phyloP scores from a whole-genome alignment of 1,139 yeast genomes.

The Pneumocystis jirovecii region DNA sequence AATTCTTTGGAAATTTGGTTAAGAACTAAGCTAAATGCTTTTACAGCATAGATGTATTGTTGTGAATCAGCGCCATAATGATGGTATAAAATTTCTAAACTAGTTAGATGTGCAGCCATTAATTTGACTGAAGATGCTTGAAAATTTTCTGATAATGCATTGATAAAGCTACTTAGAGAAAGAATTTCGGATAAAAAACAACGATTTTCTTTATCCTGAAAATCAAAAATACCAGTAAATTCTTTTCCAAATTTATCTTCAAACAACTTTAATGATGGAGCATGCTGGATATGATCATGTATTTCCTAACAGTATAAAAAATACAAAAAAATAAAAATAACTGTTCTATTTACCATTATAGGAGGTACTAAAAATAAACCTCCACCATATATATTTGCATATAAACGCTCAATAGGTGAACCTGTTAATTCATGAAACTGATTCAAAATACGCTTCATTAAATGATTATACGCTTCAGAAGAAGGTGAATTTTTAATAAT shows the following conservation, averaged over 20 bases:
- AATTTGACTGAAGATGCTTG: background rate
- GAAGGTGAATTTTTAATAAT: constrained; percentile 9
- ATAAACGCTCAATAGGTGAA: constrained; percentile 5
- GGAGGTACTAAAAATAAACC: constrained; percentile 9
- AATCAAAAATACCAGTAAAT: constrained; percentile 6
- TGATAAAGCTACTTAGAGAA: constrained; percentile 9
- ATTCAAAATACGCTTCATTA: constrained; percentile 5
- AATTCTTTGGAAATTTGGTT: background rate
- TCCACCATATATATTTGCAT: constrained; percentile 9
- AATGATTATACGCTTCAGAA: constrained; percentile 8
- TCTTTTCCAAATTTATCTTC: constrained; percentile 6
- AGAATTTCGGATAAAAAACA: constrained; percentile 11
- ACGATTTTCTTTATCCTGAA: constrained; percentile 8
- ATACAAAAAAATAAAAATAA: background rate
- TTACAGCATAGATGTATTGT: constrained; percentile 5
- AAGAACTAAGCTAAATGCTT: constrained; percentile 2
- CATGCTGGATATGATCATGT: constrained; percentile 2
- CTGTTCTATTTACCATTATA: background rate
- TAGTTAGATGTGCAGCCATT: background rate
- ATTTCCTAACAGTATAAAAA: constrained; percentile 2
- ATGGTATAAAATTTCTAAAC: constrained; percentile 6
- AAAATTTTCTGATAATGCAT: constrained; percentile 1
- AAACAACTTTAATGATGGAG: background rate
- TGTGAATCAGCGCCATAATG: constrained; percentile 9
- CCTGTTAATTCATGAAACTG: constrained; percentile 7